phyloP scores from a whole-genome alignment of 2,329 filamentous ascomycete species.

The Cercospora berteroae region DNA sequence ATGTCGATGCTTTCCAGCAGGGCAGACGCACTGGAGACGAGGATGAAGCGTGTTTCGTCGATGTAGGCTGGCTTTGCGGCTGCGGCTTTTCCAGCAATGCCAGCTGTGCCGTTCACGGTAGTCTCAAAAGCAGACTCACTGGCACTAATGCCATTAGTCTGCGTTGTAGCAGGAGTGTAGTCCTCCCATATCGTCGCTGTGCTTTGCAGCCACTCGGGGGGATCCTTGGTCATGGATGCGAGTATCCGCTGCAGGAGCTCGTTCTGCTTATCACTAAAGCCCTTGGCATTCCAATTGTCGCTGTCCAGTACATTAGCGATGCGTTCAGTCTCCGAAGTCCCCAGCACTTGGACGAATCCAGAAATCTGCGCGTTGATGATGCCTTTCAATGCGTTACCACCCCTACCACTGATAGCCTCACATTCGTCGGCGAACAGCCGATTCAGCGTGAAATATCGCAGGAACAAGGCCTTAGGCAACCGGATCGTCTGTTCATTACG shows the following conservation, averaged over 20 bases:
- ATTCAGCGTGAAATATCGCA: conserved; percentile 80
- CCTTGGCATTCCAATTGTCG: conserved; percentile 75
- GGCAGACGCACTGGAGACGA: conserved; percentile 78
- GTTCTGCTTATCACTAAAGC: conserved; percentile 65
- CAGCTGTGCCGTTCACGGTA: conserved; percentile 21
- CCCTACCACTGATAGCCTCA: conserved; percentile 77
- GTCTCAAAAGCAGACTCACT: conserved; percentile 15
- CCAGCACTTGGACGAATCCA: conserved; percentile 71
- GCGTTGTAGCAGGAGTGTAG: conserved; percentile 16
- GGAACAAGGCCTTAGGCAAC: conserved; percentile 66
- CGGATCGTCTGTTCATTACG: conserved; percentile 70
- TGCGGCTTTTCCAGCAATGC: conserved; percentile 20
- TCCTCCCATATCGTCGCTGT: conserved; percentile 52
- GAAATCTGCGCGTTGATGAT: conserved; percentile 80
- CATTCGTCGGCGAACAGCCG: conserved; percentile 82
- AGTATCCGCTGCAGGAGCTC: conserved; percentile 64
- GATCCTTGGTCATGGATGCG: conserved; percentile 68
- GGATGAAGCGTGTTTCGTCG: conserved; percentile 79
- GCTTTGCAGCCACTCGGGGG: conserved; percentile 62
- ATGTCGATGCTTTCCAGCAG: conserved; percentile 78
- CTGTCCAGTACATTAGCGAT: conserved; percentile 75
- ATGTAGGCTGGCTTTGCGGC: conserved; percentile 60
- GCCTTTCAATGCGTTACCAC: conserved; percentile 71
- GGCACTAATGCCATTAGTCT: conserved; percentile 34
- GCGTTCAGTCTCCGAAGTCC: conserved; percentile 69